These are phyloP conservation scores for Apiotrichum brassicae DNA, from an alignment of 1,284 basidiomycete species.

Conservation along the genomic window DNA sequence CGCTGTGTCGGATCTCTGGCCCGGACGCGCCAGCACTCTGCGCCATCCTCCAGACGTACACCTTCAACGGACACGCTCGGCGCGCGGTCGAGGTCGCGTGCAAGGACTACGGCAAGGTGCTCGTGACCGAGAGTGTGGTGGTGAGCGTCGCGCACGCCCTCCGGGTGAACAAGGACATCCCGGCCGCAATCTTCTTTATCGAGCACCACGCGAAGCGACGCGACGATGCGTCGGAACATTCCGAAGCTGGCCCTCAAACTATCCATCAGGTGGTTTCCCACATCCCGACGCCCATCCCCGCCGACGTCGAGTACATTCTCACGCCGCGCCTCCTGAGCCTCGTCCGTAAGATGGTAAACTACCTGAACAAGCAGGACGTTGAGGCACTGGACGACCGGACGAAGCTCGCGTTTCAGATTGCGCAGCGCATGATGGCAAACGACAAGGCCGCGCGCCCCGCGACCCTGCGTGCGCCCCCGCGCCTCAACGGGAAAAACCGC, in stretches of 20 bases:
- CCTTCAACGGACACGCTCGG: neutral
- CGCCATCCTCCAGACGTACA: conserved; percentile 5
- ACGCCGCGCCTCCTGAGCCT: conserved; percentile 1
- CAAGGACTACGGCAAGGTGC: conserved; percentile 3
- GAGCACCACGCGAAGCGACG: conserved; percentile 1
- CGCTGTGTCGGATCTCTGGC: neutral
- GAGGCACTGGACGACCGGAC: neutral
- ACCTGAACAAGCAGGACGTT: conserved; percentile 3
- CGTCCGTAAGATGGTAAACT: conserved; percentile 9
- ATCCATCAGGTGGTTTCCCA: neutral
- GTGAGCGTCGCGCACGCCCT: conserved; percentile 10
- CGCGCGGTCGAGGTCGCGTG: conserved; percentile 6
- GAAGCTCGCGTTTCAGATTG: conserved; percentile 3
- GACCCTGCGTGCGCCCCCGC: neutral
- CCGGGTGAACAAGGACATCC: conserved; percentile 2
- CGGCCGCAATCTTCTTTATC: conserved; percentile 13
- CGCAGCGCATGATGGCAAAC: conserved; percentile 10
- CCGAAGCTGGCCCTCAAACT: neutral
- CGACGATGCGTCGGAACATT: neutral
- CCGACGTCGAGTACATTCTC: neutral
- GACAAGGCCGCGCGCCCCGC: conserved; percentile 5
- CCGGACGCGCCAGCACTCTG: conserved; percentile 6
- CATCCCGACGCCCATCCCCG: neutral
- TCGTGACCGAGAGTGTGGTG: conserved; percentile 6
- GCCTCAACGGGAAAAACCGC: neutral